Percentiles rank a stretch among this genome's conserved stretches.
Evolutionary conservation across 139 green algal species (phyloP).

Genomic region (Pseudopediastrum boryanum): DNA sequence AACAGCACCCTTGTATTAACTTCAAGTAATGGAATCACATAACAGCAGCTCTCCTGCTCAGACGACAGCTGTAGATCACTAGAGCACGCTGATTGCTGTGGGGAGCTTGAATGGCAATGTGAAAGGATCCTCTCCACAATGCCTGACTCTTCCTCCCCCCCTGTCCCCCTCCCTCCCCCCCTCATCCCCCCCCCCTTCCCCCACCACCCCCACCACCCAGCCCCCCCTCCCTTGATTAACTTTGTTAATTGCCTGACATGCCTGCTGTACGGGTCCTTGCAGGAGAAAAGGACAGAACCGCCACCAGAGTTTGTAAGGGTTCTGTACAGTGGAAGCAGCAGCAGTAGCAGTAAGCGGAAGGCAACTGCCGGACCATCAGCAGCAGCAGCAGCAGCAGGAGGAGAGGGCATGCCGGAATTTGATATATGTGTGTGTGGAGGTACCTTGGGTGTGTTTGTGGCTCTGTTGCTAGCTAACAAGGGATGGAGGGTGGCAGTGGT

Average conservation of each 20-base stretch:
- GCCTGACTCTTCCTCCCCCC: too few relatives aligned
- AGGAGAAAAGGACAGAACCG: constrained; percentile 32
- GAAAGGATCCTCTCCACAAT: too few relatives aligned
- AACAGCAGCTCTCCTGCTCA: too few relatives aligned
- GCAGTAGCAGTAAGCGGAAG: constrained; percentile 3
- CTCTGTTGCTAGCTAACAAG: constrained; percentile 68
- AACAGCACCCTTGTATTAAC: too few relatives aligned
- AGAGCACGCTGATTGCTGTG: too few relatives aligned
- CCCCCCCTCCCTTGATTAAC: background rate
- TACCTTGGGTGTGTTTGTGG: constrained; percentile 84
- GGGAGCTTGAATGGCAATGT: too few relatives aligned
- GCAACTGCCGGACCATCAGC: constrained; percentile 41
- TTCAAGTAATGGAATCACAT: too few relatives aligned
- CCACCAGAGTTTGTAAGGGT: constrained; percentile 64
- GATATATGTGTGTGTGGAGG: constrained; percentile 91
- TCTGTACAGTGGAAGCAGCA: constrained; percentile 3
- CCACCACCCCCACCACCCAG: background rate
- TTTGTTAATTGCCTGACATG: background rate
- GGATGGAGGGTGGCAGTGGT: constrained; percentile 88
- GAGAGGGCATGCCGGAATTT: constrained; percentile 33
- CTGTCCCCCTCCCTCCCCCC: too few relatives aligned
- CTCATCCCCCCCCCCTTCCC: too few relatives aligned
- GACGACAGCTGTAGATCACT: too few relatives aligned
- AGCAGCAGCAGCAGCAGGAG: constrained; percentile 3
- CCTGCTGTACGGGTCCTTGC: background rate